A percentile compares a stretch with the other conserved stretches of the same genome.
These are phyloP conservation scores for Glycine tomentella DNA, from an alignment of 306 rosid species.

Conservation along the genomic window DNA sequence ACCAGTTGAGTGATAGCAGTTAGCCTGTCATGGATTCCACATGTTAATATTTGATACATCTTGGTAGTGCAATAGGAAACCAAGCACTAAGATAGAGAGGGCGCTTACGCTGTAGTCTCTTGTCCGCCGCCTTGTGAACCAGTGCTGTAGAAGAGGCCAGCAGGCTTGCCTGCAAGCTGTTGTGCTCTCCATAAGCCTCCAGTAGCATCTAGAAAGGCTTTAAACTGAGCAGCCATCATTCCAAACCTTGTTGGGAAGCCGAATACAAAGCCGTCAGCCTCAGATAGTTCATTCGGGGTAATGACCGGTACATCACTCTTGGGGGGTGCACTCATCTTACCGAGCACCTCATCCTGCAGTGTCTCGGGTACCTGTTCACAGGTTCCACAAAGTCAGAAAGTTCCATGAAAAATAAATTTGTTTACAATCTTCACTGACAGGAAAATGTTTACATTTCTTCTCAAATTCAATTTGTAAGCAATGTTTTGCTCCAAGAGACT, in stretches of 20 bases:
- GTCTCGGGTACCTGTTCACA: conserved; percentile 85
- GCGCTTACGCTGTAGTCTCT: conserved; percentile 94
- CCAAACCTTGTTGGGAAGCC: conserved; percentile 98
- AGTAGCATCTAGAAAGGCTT: conserved; percentile 88
- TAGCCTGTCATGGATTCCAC: conserved; percentile 58
- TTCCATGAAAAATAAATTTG: not conserved
- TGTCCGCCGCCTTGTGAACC: conserved; percentile 99
- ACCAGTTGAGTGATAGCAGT: conserved; percentile 97
- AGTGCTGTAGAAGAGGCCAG: conserved; percentile 91
- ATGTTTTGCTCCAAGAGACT: conserved; percentile 13
- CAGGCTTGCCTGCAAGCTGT: conserved; percentile 95
- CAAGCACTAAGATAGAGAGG: not conserved
- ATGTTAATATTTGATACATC: not conserved
- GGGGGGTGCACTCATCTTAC: conserved; percentile 96
- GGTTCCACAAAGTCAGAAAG: conserved; percentile 39
- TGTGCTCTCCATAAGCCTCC: conserved; percentile 93
- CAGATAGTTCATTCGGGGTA: conserved; percentile 78
- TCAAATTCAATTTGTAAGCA: conserved; percentile 10
- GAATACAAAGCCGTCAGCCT: conserved; percentile 86
- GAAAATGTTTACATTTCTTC: conserved; percentile 10
- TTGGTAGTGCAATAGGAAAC: conserved; percentile 20
- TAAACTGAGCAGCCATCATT: conserved; percentile 98
- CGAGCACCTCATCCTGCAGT: conserved; percentile 73
- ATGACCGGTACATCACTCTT: conserved; percentile 80
- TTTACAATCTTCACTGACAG: not conserved